phyloP scores from a whole-genome alignment of 2,329 filamentous ascomycete species.

The Blastomyces percursus region DNA sequence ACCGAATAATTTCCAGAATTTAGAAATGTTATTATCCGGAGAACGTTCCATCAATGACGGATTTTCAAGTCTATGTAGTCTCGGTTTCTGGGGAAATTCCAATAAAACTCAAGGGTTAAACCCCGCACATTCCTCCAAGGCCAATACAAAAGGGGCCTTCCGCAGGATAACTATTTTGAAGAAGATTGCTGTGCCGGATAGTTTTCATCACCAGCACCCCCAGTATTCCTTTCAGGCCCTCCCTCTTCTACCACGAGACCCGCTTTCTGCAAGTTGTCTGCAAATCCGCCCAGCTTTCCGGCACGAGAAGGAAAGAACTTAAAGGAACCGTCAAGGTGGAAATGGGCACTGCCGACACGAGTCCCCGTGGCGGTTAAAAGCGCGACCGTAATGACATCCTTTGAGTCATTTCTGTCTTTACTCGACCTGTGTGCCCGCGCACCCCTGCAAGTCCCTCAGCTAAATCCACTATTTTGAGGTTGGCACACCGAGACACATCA shows the following conservation, averaged over 20 bases:
- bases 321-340: constrained; percentile 8
- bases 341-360: constrained; percentile 7
- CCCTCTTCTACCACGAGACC: not conserved
- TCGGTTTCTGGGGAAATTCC: not conserved
- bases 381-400: constrained; percentile 9
- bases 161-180: not conserved
- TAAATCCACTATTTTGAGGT: not conserved
- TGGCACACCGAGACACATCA: no score
- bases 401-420: constrained; percentile 8
- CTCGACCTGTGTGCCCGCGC: constrained; percentile 7
- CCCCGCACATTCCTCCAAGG: no score
- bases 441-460: constrained; percentile 1
- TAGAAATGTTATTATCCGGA: not conserved
- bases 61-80: not conserved
- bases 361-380: constrained; percentile 1
- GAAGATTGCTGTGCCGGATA: not conserved
- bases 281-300: constrained; percentile 8
- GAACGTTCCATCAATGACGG: not conserved
- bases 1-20: not conserved
- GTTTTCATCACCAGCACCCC: not conserved
- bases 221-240: not conserved
- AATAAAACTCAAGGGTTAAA: not conserved
- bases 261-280: constrained; percentile 3
- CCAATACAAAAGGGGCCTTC: no score
- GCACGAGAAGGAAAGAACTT: constrained; percentile 11